Base-by-base conservation (phyloP, 106 monocot species). In the Phalaenopsis equestris region DNA sequence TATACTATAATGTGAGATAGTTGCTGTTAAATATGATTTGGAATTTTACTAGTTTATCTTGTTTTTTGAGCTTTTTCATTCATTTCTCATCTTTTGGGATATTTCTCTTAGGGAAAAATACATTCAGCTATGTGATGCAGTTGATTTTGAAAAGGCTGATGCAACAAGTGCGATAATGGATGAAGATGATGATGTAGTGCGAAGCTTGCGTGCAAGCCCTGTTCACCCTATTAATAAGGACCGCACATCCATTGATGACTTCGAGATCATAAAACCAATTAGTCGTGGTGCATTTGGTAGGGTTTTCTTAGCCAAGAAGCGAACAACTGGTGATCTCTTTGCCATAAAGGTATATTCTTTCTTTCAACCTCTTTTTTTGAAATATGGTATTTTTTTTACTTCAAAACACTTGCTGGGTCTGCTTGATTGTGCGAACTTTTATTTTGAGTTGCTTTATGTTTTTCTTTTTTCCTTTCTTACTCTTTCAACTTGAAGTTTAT, bases 201-300 rank as follows among this genome's bases (percentile, higher is more conserved):
- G 91, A 65, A 99, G 98, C 74, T 83, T 94, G 61, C 86, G 98
- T 80, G 87, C 92, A 83, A 94, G 98, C 49, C 99, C 99, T 45
- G 86, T 95, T 81, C 95, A 95, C 58, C 80, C 91, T 80, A 87
- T 73, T 67, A 83, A 61, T 9, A 92, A 93, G 68, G 95, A 99
- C 65, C 85, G 99, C 18, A 99, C 95, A 74, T 95, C 99, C 49
- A 99, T 99, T 77, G 95, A 99, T 86, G 93, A 99, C 80, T 99
- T 99, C 86, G 99, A 93, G 85, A 99, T 99, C 80, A 94, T 99
- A 58, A 99, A 99, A 77, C 99, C 95, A 30, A 99, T 99, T 56
- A 99, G 99, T 52, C 92, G 99, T 79, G 99, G 99, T 49, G 99
- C 99, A 81, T 99, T 93, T 91, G 99, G 99, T 65, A 88, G 99